Evolutionary conservation across 768 basidiomycete species (phyloP).

Genomic region (Inosperma sp.): DNA sequence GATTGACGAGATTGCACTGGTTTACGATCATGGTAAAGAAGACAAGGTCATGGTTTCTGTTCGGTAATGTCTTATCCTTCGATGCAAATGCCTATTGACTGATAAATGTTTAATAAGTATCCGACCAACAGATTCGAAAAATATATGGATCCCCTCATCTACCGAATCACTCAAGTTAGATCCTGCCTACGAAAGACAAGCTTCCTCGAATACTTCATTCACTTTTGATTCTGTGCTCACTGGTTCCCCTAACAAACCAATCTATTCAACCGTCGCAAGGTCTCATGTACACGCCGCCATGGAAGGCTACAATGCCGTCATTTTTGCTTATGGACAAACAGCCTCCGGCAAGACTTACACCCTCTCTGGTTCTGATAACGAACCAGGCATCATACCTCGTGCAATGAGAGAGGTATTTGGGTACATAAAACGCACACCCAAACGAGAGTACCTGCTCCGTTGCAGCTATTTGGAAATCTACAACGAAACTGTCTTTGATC

Average conservation of each 20-base stretch:
- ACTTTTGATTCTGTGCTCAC: conserved; percentile 74
- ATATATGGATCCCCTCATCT: conserved; percentile 52
- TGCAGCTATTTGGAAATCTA: conserved; percentile 98
- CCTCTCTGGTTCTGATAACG: conserved; percentile 68
- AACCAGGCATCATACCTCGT: conserved; percentile 93
- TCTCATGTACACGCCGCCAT: conserved; percentile 87
- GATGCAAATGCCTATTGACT: conserved; percentile 1
- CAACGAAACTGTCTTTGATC: conserved; percentile 84
- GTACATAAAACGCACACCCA: conserved; percentile 70
- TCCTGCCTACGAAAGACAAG: conserved; percentile 47
- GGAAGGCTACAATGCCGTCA: conserved; percentile 94
- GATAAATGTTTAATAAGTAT: conserved; percentile 39
- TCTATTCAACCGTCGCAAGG: conserved; percentile 71
- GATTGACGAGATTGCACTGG: conserved; percentile 48
- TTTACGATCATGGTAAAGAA: conserved; percentile 59
- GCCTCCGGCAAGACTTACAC: conserved; percentile 57
- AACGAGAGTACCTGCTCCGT: conserved; percentile 88
- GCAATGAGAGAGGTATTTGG: conserved; percentile 90
- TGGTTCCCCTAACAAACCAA: conserved; percentile 72
- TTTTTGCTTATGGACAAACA: conserved; percentile 95
- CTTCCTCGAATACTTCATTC: conserved; percentile 39
- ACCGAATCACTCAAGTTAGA: conserved; percentile 59
- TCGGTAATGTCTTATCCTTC: conserved; percentile 41
- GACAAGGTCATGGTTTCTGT: conserved; percentile 87
- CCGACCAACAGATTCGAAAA: conserved; percentile 48